These are phyloP conservation scores for Ilex paraguariensis DNA, from an alignment of 305 asterid species.

Conservation along the genomic window DNA sequence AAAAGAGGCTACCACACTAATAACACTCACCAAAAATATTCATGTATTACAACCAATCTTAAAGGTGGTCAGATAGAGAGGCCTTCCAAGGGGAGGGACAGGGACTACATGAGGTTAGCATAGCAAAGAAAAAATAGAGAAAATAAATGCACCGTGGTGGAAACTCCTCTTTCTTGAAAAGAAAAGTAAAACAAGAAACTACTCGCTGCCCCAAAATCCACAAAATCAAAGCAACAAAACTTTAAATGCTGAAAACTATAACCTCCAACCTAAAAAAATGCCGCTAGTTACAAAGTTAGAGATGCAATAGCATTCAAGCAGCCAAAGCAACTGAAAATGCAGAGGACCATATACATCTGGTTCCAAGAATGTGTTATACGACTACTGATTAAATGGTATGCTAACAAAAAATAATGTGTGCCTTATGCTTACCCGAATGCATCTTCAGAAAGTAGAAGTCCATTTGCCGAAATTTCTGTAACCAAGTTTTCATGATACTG, in stretches of 20 bases:
- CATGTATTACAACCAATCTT: too few relatives aligned
- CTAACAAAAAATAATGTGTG: neutral
- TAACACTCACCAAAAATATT: too few relatives aligned
- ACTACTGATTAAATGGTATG: neutral
- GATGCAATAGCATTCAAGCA: neutral
- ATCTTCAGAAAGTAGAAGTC: constrained; percentile 84
- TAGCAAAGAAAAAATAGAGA: too few relatives aligned
- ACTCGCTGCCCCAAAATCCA: neutral
- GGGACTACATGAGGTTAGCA: too few relatives aligned
- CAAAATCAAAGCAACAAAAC: neutral
- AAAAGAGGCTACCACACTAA: too few relatives aligned
- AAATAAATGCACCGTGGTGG: too few relatives aligned
- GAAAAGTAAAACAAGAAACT: too few relatives aligned
- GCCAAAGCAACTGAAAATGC: neutral
- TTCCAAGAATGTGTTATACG: neutral
- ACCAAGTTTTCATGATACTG: constrained; percentile 57
- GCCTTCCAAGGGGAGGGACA: too few relatives aligned
- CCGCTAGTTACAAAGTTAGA: too few relatives aligned
- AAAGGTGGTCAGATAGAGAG: too few relatives aligned
- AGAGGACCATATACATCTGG: neutral
- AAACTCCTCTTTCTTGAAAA: neutral
- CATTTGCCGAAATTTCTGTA: constrained; percentile 65
- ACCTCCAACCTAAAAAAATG: neutral
- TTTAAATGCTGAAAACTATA: neutral
- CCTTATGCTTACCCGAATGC: constrained; percentile 66